Conservation (phyloP, 805 yeast species). For the Ogataea trehalophila region DNA sequence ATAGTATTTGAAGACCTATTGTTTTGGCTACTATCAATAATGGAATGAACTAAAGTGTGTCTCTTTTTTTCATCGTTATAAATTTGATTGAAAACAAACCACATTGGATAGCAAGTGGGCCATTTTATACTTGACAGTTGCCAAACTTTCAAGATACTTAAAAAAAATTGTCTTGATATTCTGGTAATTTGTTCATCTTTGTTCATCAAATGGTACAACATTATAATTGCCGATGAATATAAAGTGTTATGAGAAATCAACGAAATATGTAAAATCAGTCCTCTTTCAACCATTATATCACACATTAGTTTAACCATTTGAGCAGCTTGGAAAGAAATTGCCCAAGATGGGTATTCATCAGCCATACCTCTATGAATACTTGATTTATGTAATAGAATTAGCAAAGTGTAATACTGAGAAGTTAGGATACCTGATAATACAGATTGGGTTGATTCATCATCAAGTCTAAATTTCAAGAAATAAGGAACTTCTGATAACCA, state of each 20-base stretch:
- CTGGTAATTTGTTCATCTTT: slow-evolving; percentile 21
- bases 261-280: slow-evolving; percentile 40
- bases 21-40: slow-evolving; percentile 4
- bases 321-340: slow-evolving; percentile 78
- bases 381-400: slow-evolving; percentile 67
- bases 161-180: slow-evolving; percentile 22
- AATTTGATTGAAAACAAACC: slow-evolving; percentile 43
- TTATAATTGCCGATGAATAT: slow-evolving; percentile 61
- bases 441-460: slow-evolving; percentile 47
- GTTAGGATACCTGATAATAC: slow-evolving; percentile 56
- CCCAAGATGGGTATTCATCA: slow-evolving; percentile 54
- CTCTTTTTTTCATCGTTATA: slow-evolving; percentile 28
- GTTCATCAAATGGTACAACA: slow-evolving; percentile 55
- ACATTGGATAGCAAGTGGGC: slow-evolving; percentile 50
- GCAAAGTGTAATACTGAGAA: slow-evolving; percentile 67
- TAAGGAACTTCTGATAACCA: slow-evolving; percentile 70
- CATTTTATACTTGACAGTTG: slow-evolving; percentile 44
- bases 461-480: slow-evolving; percentile 56
- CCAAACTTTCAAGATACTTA: slow-evolving; percentile 28
- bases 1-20: slow-evolving; percentile 5
- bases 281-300: slow-evolving; percentile 49
- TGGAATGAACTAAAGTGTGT: slow-evolving; percentile 6
- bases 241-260: slow-evolving; percentile 35
- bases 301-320: slow-evolving; percentile 64
- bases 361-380: slow-evolving; percentile 44